Evolutionary conservation across 2,329 filamentous ascomycete genomes (phyloP), one percentile per base, ranked within the genome.

Genomic region (Penicillium glabrum): DNA sequence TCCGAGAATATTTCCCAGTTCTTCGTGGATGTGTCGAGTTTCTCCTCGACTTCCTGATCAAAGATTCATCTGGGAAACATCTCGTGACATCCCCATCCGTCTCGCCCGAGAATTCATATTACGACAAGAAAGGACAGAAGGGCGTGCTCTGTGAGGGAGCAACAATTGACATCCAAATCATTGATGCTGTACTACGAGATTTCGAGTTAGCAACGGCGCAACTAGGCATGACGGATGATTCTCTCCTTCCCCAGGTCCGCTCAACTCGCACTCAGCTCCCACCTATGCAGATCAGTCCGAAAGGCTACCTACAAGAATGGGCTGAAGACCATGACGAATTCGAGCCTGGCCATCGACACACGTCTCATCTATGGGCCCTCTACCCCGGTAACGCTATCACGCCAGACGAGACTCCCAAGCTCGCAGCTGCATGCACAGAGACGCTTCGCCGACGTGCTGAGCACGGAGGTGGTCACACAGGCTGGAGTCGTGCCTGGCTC

Each of bases 401-500:
- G 2, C 71, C 69, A 3, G 61, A 62, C 1, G 68, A 70, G 5
- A 72, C 72, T 1, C 70, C 68, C 11, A 68, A 62, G 8, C 66
- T 75, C 2, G 67, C 71, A 13, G 58, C 61, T 5, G 73, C 73
- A 1, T 72, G 71, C 8, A 57, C 58, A 27, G 64, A 62, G 21
- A 60, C 61, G 8, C 55, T 71, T 27, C 54, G 52, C 47, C 58
- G 57, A 58, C 69, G 69, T n/a, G 73, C 71, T 8, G 61, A 68
- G n/a, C 64, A 75, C 46, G 77, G 77, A 10, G 77, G 79, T 5
- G 81, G 79, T 0, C 76, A 80, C 51, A 83, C 80, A 0, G 81
- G 81, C 0, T 83, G 81, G 81, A 80, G 79, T 4, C 72, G 78
- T 16, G 79, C 79, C 5, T 83, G 80, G 80, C 66, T 79, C 0